Base-by-base conservation (phyloP, 345 rosid species). In the Erodium maritimum region DNA sequence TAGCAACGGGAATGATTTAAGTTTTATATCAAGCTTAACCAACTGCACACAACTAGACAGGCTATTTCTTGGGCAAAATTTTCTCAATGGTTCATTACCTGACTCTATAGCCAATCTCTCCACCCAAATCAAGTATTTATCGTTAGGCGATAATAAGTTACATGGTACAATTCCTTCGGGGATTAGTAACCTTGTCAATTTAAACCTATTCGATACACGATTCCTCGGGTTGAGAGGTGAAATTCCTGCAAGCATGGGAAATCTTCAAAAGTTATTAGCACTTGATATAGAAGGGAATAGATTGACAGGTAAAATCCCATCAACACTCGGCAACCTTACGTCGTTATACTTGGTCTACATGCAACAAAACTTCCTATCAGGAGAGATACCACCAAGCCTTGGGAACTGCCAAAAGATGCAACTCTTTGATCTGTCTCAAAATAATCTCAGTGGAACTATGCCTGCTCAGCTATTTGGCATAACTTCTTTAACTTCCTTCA, bases 31-130 rank as follows among this genome's bases (percentile, higher is more conserved):
- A 14, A 11, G 13, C 20, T 54, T 21, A 19, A 54, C 56, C 10
- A 54, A 54, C 56, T 54, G 56, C 56, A 54, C 56, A 11, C 56
- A 19, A 8, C 19, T 54, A 18, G 13, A 18, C 4, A 13, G 18
- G 19, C 13, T 54, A 19, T 21, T 1, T 21, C 4, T 54, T 54
- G 23, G 14, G 5, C 5, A 54, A 2, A 54, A 54, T 54, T 18
- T 54, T 54, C 56, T 54, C 20, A 14, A 18, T 11, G 56, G 56
- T n/a, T 54, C 51, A 10, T 46, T 46, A 17, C 51, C 51, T 17
- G 19, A 21, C 56, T 19, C 56, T 10, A 54, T 54, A 18, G 20
- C 56, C 19, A 54, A 54, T 21, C 56, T 54, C 56, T 54, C 56
- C 12, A 13, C 56, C 56, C n/a, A 14, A 14, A 54, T 19, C 24